Conservation (phyloP, 768 basidiomycete species). For the Tricholoma sp. region DNA sequence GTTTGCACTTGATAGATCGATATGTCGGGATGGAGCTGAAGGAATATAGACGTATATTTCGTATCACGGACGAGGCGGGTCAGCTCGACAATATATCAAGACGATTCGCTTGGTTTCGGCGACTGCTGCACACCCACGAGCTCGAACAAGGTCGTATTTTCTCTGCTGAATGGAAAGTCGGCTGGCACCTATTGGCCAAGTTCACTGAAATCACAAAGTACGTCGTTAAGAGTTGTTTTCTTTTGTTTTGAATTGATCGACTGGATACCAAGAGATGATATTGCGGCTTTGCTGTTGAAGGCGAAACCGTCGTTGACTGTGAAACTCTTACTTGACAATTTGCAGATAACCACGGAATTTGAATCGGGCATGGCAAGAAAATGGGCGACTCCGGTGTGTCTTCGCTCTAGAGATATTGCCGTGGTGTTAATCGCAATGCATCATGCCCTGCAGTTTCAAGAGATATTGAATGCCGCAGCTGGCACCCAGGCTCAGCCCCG, state of each 20-base stretch:
- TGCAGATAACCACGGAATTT: constrained; percentile 87
- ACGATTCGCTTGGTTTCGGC: constrained; percentile 92
- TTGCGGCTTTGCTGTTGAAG: constrained; percentile 77
- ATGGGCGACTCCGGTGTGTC: constrained; percentile 66
- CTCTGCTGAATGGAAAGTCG: constrained; percentile 82
- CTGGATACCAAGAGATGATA: constrained; percentile 60
- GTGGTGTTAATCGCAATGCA: not conserved
- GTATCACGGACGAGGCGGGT: constrained; percentile 89
- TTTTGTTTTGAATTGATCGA: not conserved
- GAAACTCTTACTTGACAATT: constrained; percentile 74
- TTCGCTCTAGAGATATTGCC: not conserved
- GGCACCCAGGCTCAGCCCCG: constrained; percentile 44
- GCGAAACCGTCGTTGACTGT: constrained; percentile 69
- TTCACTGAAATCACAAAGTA: constrained; percentile 92
- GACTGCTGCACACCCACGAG: constrained; percentile 81
- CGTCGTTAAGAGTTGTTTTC: constrained; percentile 1
- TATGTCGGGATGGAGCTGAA: constrained; percentile 88
- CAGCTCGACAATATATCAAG: constrained; percentile 92
- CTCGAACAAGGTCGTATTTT: constrained; percentile 82
- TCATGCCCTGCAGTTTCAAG: constrained; percentile 43
- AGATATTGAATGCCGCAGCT: constrained; percentile 55
- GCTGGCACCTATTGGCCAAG: constrained; percentile 73
- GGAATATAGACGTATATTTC: constrained; percentile 95
- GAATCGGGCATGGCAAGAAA: constrained; percentile 78
- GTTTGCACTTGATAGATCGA: constrained; percentile 76